These are phyloP conservation scores for Ogataea naganishii DNA, from an alignment of 805 yeast species.

Conservation along the genomic window DNA sequence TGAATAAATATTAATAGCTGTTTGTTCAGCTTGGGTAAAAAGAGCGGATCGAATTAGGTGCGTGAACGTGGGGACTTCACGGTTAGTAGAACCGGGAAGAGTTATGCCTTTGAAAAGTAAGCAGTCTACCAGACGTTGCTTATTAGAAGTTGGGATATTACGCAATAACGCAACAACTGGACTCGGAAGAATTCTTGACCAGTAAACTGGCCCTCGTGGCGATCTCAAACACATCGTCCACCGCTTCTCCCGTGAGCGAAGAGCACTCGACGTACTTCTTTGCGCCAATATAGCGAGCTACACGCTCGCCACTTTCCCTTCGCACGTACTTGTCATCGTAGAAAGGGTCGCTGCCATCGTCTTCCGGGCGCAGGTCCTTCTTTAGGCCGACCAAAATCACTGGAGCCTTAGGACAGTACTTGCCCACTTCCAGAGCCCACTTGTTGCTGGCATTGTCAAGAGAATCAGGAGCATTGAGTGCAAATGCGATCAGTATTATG, in stretches of 20 bases:
- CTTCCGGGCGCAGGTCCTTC: slow-evolving; percentile 57
- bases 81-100: no score
- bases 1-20: no score
- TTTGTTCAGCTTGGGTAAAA: no score
- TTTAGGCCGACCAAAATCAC: slow-evolving; percentile 75
- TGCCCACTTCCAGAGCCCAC: slow-evolving; percentile 80
- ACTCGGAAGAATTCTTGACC: slow-evolving; percentile 35
- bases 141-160: no score
- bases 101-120: no score
- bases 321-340: slow-evolving; percentile 40
- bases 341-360: slow-evolving; percentile 23
- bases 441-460: slow-evolving; percentile 72
- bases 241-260: slow-evolving; percentile 90
- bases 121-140: no score
- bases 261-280: slow-evolving; percentile 80
- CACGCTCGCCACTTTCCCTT: slow-evolving; percentile 51
- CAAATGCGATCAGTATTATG: slow-evolving; percentile 78
- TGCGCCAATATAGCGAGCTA: slow-evolving; percentile 77
- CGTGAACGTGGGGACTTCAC: no score
- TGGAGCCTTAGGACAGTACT: slow-evolving; percentile 77
- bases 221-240: slow-evolving; percentile 85
- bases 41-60: no score
- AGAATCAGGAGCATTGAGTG: slow-evolving; percentile 79
- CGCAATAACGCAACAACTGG: slow-evolving; percentile 32
- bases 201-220: slow-evolving; percentile 81